Evolutionary conservation across 2,329 filamentous ascomycete species (phyloP).

Genomic region (Cercospora citrullina): DNA sequence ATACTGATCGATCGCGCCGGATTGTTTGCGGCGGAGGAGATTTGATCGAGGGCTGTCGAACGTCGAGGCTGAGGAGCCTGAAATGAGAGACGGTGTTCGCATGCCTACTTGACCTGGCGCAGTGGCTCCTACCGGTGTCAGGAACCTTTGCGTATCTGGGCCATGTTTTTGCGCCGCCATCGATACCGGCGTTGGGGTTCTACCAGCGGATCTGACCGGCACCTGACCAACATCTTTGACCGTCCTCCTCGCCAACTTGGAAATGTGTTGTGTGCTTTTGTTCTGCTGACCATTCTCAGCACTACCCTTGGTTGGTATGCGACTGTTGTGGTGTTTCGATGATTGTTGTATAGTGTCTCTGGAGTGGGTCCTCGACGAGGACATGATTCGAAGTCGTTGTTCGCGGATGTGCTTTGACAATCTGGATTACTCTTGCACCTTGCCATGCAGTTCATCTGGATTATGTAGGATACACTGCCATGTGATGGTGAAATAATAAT

Average conservation of each 20-base stretch:
- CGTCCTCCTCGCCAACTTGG: constrained; percentile 31
- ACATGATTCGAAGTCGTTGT: background rate
- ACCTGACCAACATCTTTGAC: constrained; percentile 23
- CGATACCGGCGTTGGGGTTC: constrained; percentile 22
- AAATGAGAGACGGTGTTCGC: constrained; percentile 51
- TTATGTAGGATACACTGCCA: background rate
- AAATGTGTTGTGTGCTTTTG: constrained; percentile 30
- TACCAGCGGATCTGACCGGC: constrained; percentile 21
- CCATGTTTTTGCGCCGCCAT: constrained; percentile 13
- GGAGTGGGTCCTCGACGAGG: background rate
- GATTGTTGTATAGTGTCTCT: constrained; percentile 1
- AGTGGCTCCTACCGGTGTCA: constrained; percentile 14
- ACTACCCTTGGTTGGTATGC: constrained; percentile 28
- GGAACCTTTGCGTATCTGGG: constrained; percentile 13
- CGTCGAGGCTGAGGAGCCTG: constrained; percentile 50
- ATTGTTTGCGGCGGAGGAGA: constrained; percentile 48
- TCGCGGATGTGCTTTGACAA: background rate
- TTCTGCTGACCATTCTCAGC: constrained; percentile 18
- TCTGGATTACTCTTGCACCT: background rate
- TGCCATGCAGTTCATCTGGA: background rate
- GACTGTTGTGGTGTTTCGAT: constrained; percentile 22
- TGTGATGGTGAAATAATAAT: background rate
- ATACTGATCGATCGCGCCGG: constrained; percentile 44
- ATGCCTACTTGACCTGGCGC: constrained; percentile 31
- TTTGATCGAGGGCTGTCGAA: constrained; percentile 49